Conservation (phyloP, 129 eudicot species). For the Flaveria linearis region DNA sequence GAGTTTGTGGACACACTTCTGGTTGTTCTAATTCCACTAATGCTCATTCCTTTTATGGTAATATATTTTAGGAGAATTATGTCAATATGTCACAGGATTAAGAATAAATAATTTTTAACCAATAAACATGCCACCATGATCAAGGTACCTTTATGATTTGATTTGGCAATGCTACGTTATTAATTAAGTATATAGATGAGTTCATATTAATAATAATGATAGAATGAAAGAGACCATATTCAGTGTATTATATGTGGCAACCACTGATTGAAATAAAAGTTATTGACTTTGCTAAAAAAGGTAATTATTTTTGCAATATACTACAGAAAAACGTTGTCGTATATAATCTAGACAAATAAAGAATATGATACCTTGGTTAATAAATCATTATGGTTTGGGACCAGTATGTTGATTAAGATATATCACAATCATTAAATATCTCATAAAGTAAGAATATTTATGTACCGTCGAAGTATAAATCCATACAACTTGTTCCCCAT, state of each 20-base stretch:
- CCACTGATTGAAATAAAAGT: slow-evolving; percentile 9
- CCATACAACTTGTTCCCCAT: too few species aligned
- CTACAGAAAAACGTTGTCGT: neutral
- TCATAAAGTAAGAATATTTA: neutral
- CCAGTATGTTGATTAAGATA: neutral
- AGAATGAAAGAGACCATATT: neutral
- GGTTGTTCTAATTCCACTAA: slow-evolving; percentile 16
- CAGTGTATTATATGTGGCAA: neutral
- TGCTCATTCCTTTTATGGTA: slow-evolving; percentile 30
- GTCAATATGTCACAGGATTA: slow-evolving; percentile 15
- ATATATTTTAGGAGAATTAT: slow-evolving; percentile 6
- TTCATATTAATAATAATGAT: neutral
- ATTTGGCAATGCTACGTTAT: slow-evolving; percentile 21
- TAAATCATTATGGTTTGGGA: neutral
- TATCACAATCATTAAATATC: neutral
- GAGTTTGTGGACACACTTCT: slow-evolving; percentile 21
- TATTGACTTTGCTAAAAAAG: slow-evolving; percentile 3
- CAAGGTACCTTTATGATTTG: slow-evolving; percentile 19
- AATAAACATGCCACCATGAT: neutral
- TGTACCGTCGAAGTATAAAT: too few species aligned
- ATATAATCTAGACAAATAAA: neutral
- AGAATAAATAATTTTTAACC: neutral
- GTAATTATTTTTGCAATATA: neutral
- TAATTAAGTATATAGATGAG: neutral
- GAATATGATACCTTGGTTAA: slow-evolving; percentile 13